Evolutionary conservation across 1,139 yeast genomes (phyloP), one percentile per base, ranked within the genome.

Genomic region (Pichia sp.): DNA sequence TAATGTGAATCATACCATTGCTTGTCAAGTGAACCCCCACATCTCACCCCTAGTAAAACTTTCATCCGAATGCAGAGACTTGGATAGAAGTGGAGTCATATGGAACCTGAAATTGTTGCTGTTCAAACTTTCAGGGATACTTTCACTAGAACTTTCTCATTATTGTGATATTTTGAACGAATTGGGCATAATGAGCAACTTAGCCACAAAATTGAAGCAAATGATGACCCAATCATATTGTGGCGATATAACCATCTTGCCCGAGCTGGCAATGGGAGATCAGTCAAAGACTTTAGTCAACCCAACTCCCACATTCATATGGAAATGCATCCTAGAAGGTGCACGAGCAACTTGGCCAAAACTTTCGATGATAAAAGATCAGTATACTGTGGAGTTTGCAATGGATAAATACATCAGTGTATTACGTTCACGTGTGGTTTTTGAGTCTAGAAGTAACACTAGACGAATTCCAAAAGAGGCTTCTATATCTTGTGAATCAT

Each of bases 1-100:
- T 68, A 93, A 93, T 66, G 97, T 93, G 41, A 96, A 93, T 67
- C 97, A 95, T 68, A 92, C 93, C 58, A 89, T 93, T 66, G 98
- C 97, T 0, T 92, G 96, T 53, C 98, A 95, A 70, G 99, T 93
- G 1, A 90, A 95, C 64, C 97, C 98, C 0, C 99, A 93, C 67
- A 95, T 93, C 36, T 92, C 88, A 1, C 98, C 99, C 1, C 79
- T 93, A 51, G 74, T 93, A 61, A 82, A 82, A 60, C 72, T 83
- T 32, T 83, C 92, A 0, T 77, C 84, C 1, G 77, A 87, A 54
- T 81, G 83, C 63, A 43, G 56, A 8, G 55, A 53, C 7, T 32
- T 32, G 36, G 26, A 47, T 13, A 51, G 45, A 26, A 83, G 84
- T 40, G 90, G 89, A n/a, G 88, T 87, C 10, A 85, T 79, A 56